Conservation (phyloP, 441 rosid species). For the Mallotus repandus region DNA sequence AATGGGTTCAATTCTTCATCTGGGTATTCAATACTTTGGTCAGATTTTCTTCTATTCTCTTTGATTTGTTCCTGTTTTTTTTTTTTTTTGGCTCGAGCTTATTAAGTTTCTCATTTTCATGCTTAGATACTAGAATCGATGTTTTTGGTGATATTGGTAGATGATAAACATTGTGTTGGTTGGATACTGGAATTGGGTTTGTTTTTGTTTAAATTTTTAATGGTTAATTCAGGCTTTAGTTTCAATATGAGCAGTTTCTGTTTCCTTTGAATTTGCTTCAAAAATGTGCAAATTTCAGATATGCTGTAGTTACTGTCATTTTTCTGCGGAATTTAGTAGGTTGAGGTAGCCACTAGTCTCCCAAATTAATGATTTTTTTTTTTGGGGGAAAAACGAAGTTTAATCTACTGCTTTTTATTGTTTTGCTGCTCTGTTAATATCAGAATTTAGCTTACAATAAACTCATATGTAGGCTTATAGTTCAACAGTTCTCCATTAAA, state of each 20-base stretch:
- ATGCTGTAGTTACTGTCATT: background rate
- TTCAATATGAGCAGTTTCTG: constrained; percentile 12
- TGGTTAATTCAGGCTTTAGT: constrained; percentile 1
- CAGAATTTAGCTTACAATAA: background rate
- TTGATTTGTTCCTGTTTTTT: too few relatives aligned
- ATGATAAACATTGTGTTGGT: too few relatives aligned
- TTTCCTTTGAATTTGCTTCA: background rate
- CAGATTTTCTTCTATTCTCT: constrained; percentile 4
- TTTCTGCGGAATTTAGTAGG: background rate
- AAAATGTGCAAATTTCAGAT: constrained; percentile 1
- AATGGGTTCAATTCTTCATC: constrained; percentile 22
- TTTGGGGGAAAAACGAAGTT: background rate
- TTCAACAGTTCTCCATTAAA: background rate
- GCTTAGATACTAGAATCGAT: background rate
- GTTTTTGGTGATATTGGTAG: background rate
- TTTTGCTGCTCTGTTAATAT: background rate
- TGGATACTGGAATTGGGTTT: background rate
- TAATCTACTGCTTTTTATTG: background rate
- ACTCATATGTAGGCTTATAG: background rate
- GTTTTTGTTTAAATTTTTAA: background rate
- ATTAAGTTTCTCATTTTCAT: background rate
- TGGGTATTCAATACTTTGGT: constrained; percentile 28
- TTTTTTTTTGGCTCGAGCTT: background rate
- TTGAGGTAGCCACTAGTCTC: background rate
- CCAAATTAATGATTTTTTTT: background rate